phyloP scores from a whole-genome alignment of 331 rosid species.

The Stylosanthes scabra region DNA sequence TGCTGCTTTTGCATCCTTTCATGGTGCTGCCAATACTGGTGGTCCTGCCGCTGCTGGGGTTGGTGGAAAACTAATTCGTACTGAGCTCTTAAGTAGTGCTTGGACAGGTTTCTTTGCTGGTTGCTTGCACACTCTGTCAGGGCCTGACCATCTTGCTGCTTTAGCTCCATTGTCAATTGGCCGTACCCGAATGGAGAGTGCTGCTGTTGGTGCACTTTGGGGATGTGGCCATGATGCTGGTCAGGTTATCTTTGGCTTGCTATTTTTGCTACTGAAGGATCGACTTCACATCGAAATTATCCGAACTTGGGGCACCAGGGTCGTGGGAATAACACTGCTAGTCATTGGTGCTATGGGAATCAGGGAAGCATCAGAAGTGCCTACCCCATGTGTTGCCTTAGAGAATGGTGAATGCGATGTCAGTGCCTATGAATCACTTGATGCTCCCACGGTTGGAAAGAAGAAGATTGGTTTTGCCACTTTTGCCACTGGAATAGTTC shows the following conservation, averaged over 20 bases:
- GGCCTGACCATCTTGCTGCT: constrained; percentile 99
- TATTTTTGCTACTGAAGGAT: constrained; percentile 87
- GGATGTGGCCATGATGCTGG: constrained; percentile 99
- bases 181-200: constrained; percentile 82
- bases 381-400: constrained; percentile 75
- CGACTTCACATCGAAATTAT: constrained; percentile 88
- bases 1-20: constrained; percentile 79
- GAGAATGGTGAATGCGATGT: constrained; percentile 83
- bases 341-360: constrained; percentile 92
- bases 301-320: constrained; percentile 94
- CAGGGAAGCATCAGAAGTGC: constrained; percentile 89
- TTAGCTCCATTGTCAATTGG: constrained; percentile 98
- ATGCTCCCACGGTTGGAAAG: constrained; percentile 64
- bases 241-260: constrained; percentile 84
- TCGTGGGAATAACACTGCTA: constrained; percentile 84
- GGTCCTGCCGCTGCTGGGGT: constrained; percentile 68
- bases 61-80: constrained; percentile 70
- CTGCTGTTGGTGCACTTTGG: constrained; percentile 98
- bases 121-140: constrained; percentile 96
- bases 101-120: constrained; percentile 98
- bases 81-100: constrained; percentile 85
- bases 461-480: constrained; percentile 96
- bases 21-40: constrained; percentile 65
- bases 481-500: constrained; percentile 96
- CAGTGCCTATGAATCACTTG: constrained; percentile 57